Evolutionary conservation across 169 alveolate species (phyloP).

Genomic region (Plasmodium falciparum): DNA sequence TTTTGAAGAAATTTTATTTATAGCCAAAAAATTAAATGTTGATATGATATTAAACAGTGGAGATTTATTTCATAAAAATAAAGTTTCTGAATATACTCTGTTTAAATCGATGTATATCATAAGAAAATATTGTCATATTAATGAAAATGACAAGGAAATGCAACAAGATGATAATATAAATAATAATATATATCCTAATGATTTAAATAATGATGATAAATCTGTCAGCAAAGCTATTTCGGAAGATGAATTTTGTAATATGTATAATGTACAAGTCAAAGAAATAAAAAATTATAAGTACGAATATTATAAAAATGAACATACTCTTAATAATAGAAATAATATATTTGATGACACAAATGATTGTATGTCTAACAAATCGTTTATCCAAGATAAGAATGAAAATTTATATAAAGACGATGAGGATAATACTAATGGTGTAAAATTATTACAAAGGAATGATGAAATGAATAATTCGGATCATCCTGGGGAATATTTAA

Average conservation of each 20-base stretch:
- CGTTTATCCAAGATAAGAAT: too few species aligned
- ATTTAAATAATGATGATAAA: neutral
- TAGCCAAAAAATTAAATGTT: conserved; percentile 89
- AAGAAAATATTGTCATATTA: conserved; percentile 49
- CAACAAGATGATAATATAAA: neutral
- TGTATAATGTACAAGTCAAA: neutral
- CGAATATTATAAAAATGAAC: conserved; percentile 19
- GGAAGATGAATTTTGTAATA: neutral
- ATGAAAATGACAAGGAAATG: neutral
- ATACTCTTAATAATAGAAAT: neutral
- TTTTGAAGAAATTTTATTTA: conserved; percentile 94
- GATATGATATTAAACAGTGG: conserved; percentile 96
- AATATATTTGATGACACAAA: too few species aligned
- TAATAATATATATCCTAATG: too few species aligned
- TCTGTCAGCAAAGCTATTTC: neutral
- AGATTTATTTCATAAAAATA: conserved; percentile 95
- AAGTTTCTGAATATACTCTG: conserved; percentile 88
- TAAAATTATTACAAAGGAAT: too few species aligned
- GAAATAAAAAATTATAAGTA: conserved; percentile 31
- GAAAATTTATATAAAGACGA: too few species aligned
- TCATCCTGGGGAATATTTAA: too few species aligned
- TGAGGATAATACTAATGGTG: too few species aligned
- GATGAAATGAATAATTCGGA: too few species aligned
- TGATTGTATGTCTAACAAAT: too few species aligned
- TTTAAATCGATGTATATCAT: conserved; percentile 50